Evolutionary conservation across 176 grass and related monocot genomes (phyloP), one percentile per base, ranked within the genome.

Genomic region (Rhynchospora pubera): DNA sequence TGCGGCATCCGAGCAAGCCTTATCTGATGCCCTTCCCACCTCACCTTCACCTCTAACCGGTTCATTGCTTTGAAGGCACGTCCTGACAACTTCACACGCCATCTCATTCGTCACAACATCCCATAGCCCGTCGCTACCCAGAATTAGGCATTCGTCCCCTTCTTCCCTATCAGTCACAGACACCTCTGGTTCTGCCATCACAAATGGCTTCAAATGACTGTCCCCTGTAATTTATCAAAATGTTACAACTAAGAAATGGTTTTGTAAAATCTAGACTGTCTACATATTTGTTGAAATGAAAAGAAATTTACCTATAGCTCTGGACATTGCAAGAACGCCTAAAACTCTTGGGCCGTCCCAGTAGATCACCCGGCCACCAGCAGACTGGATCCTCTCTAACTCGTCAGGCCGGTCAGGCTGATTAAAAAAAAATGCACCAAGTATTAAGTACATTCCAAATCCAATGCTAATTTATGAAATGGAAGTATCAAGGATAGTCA

Each of bases 401-500:
- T 99, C 96, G 63, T 99, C 96, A 46, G 91, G 91, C 46, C 92
- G 89, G 56, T 99, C 96, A 8, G 96, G 96, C 96, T 98, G 85
- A 79, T 15, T 70, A 16, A 78, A 79, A 28, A 28, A 79, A 80
- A n/a, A 64, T 50, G 13, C 19, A 52, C 68, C 19, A 61, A 64
- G 16, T 18, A 64, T 65, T 18, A 77, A 56, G 56, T 56, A 2
- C 72, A 77, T 56, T 77, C 26, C 22, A 77, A 55, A 56, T 77
- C 13, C 72, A 55, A n/a, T 22, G 53, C 61, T 48, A 9, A 32
- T 52, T 15, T 12, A 45, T 64, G 7, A 8, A 18, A 51, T 34
- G 50, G 3, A 13, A 52, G 34, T 46, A 9, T 10, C 3, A n/a
- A 30, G 14, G 13, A 43, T 9, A 2, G 18, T 71, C 43, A 71